Conservation (phyloP, 208 protist species). For the Crithidia brevicula region DNA sequence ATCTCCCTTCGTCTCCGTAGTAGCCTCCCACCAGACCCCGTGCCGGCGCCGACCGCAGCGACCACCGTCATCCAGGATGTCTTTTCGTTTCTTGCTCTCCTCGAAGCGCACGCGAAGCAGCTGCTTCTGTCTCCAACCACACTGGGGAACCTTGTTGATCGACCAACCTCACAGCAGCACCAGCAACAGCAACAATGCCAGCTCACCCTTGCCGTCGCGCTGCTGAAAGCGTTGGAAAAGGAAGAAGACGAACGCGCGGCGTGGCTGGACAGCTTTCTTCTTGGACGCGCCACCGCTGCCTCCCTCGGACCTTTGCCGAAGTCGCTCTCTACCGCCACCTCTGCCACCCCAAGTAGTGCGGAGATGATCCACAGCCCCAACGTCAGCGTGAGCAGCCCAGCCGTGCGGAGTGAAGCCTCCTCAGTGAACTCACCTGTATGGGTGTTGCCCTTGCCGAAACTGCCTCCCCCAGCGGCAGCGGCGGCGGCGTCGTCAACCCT, state of each 20-base stretch:
- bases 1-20: slow-evolving; percentile 10
- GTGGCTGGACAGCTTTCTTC: slow-evolving; percentile 18
- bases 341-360: not conserved
- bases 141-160: not conserved
- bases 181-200: not conserved
- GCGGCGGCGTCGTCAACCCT: too few species aligned
- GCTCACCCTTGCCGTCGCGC: not conserved
- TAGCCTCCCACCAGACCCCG: too few species aligned
- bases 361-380: slow-evolving; percentile 18
- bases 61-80: too few species aligned
- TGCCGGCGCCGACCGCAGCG: too few species aligned
- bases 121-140: slow-evolving; percentile 11
- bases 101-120: slow-evolving; percentile 8
- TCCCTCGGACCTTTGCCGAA: not conserved
- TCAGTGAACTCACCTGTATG: slow-evolving; percentile 16
- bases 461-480: not conserved
- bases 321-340: not conserved
- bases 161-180: not conserved
- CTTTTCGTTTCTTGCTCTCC: not conserved
- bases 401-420: slow-evolving; percentile 17
- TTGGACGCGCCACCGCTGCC: slow-evolving; percentile 8
- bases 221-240: slow-evolving; percentile 15
- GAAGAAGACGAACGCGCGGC: slow-evolving; percentile 9
- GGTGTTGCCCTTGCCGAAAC: slow-evolving; percentile 24
- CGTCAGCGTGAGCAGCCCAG: slow-evolving; percentile 24